phyloP scores from a whole-genome alignment of 1,284 basidiomycete genomes.

The Ceratobasidium theobromae region DNA sequence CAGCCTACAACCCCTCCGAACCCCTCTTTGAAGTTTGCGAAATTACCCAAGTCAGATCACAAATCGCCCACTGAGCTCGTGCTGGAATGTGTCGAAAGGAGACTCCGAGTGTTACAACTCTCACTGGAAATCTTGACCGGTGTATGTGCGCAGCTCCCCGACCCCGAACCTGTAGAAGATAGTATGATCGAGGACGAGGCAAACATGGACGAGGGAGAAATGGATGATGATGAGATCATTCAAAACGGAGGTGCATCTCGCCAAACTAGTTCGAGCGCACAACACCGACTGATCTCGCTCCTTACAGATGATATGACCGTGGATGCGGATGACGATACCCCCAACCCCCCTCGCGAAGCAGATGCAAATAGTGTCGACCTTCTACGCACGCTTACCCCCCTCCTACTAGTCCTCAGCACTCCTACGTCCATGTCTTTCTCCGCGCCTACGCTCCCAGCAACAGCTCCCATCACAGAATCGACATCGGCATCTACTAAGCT shows the following conservation, averaged over 20 bases:
- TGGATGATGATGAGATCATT: conserved; percentile 27
- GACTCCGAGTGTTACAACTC: conserved; percentile 71
- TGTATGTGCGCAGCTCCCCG: conserved; percentile 83
- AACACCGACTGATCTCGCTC: too few relatives aligned
- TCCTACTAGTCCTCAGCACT: conserved; percentile 8
- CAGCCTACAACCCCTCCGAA: conserved; percentile 2
- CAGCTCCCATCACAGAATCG: conserved; percentile 70
- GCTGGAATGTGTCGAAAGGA: conserved; percentile 73
- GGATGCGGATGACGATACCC: conserved; percentile 43
- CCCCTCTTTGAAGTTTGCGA: conserved; percentile 16
- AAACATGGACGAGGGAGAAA: conserved; percentile 41
- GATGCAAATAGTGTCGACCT: conserved; percentile 38
- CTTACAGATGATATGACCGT: conserved; percentile 45
- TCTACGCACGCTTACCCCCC: conserved; percentile 51
- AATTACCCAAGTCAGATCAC: conserved; percentile 68
- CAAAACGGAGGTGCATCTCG: conserved; percentile 7
- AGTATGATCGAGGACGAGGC: conserved; percentile 46
- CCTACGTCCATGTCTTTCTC: conserved; percentile 26
- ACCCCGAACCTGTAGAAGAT: conserved; percentile 55
- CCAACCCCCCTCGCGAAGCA: conserved; percentile 40
- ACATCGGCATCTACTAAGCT: conserved; percentile 62
- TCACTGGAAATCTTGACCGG: conserved; percentile 84
- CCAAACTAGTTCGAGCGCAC: too few relatives aligned
- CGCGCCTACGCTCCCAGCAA: conserved; percentile 59
- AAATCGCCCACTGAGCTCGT: conserved; percentile 65